Base-by-base conservation (phyloP, 2,329 filamentous ascomycete genomes). In the Metarhizium rileyi region DNA sequence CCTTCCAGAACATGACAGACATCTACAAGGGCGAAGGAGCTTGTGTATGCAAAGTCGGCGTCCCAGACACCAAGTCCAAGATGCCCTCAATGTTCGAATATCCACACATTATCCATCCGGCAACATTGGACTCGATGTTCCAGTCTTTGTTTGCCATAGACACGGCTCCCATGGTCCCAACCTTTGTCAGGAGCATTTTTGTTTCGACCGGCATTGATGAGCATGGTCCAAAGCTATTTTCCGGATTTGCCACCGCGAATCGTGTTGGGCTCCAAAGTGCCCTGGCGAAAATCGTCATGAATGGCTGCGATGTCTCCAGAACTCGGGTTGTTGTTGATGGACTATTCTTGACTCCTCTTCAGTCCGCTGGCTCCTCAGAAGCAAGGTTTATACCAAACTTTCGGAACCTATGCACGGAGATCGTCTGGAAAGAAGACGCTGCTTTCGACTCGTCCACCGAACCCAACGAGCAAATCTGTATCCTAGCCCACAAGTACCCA, bases 11-110 rank as follows among this genome's bases (percentile, higher is more conserved):
- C 50, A 67, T 78, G 27, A 56, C 66, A 2, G 55, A 66, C 9
- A 47, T 68, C 14, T 53, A 49, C 10, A 70, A 63, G 36, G 58
- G 65, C 1, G 52, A 60, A 22, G 57, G 61, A 16, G 51, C 59
- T 8, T 72, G 69, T 44, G 57, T 68, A 35, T 66, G 64, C 47
- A 64, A 61, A 3, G 59, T 78, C 4, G 58, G 60, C 7, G 63
- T 77, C 4, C 72, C 75, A 0, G 69, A 78, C 53, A 80, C 76
- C 2, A 71, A 63, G 54, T 63, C 70, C 3, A 68, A 65, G 42
- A 81, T 81, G 77, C 77, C 77, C 0, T 66, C 65, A 36, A 61
- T 69, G 14, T 78, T 73, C 47, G 77, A 80, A 56, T 79, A 71
- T 52, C 65, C 70, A 3, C 75, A 80, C 53, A 50, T 79, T 4